phyloP scores from a whole-genome alignment of 257 asterid genomes.

The Solanum habrochaites region DNA sequence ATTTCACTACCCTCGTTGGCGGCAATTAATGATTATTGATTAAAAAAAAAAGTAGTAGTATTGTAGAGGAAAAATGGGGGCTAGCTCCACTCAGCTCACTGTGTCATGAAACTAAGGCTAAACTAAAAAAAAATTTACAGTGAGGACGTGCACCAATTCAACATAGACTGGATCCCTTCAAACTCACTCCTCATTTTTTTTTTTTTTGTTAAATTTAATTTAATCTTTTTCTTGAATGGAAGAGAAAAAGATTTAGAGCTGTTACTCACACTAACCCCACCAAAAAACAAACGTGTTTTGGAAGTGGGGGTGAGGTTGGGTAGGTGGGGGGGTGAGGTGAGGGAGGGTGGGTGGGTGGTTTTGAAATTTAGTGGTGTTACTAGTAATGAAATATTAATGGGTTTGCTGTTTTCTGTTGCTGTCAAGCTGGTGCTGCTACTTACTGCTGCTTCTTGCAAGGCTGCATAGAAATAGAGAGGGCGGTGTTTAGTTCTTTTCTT shows the following conservation, averaged over 20 bases:
- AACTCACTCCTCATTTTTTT: too few species aligned
- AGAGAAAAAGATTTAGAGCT: background rate
- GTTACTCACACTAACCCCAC: background rate
- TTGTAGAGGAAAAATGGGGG: background rate
- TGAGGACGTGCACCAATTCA: background rate
- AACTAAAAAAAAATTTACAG: background rate
- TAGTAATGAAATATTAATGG: slow-evolving; percentile 11
- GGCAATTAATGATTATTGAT: background rate
- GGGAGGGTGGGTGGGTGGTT: background rate
- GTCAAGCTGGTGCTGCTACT: slow-evolving; percentile 34
- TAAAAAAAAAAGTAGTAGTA: background rate
- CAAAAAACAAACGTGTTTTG: background rate
- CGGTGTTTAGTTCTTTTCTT: slow-evolving; percentile 17
- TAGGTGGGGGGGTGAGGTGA: too few species aligned
- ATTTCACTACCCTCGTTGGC: background rate
- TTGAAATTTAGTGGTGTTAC: background rate
- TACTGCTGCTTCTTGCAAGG: slow-evolving; percentile 1
- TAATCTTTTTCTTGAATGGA: background rate
- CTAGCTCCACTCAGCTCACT: too few species aligned
- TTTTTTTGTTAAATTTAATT: too few species aligned
- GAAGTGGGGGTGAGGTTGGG: background rate
- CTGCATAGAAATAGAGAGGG: slow-evolving; percentile 27
- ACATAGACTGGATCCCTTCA: slow-evolving; percentile 6
- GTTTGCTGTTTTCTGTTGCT: slow-evolving; percentile 30
- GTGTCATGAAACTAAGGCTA: background rate